Conservation (phyloP, 78 protist species). For the Chrysochromulina tobinii region DNA sequence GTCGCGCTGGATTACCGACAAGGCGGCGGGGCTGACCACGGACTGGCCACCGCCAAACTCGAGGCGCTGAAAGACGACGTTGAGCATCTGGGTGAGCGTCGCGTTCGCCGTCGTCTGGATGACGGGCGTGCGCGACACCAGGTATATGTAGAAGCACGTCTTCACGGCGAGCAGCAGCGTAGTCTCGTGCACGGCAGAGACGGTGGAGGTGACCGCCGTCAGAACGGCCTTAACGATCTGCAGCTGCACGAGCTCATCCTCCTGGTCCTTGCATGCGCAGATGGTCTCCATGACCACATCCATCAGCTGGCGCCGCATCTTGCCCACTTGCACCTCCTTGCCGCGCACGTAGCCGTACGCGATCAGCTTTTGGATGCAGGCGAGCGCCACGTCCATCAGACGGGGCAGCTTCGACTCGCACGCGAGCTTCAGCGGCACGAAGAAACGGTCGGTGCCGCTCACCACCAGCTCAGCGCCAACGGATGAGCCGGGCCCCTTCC, state of each 20-base stretch:
- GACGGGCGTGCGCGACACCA: constrained; percentile 30
- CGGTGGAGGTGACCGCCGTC: constrained; percentile 72
- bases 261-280: constrained; percentile 55
- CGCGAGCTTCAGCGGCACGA: constrained; percentile 52
- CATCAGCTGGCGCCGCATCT: background rate
- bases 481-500: too few relatives aligned
- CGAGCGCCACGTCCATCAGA: constrained; percentile 37
- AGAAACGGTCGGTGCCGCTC: background rate
- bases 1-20: constrained; percentile 38
- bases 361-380: constrained; percentile 56
- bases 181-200: constrained; percentile 75
- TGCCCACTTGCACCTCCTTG: background rate
- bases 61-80: constrained; percentile 32
- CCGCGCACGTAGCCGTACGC: constrained; percentile 56
- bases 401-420: constrained; percentile 68
- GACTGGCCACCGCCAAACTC: background rate
- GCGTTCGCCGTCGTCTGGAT: constrained; percentile 65
- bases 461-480: background rate
- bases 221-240: constrained; percentile 70
- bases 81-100: constrained; percentile 67
- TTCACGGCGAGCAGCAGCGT: constrained; percentile 69
- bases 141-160: constrained; percentile 70
- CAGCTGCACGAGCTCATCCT: constrained; percentile 70
- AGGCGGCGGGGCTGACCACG: background rate
- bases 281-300: constrained; percentile 1